Percentiles rank a stretch among this genome's conserved stretches.
Conservation (phyloP, 306 rosid genomes). For the Cucumis melo region DNA sequence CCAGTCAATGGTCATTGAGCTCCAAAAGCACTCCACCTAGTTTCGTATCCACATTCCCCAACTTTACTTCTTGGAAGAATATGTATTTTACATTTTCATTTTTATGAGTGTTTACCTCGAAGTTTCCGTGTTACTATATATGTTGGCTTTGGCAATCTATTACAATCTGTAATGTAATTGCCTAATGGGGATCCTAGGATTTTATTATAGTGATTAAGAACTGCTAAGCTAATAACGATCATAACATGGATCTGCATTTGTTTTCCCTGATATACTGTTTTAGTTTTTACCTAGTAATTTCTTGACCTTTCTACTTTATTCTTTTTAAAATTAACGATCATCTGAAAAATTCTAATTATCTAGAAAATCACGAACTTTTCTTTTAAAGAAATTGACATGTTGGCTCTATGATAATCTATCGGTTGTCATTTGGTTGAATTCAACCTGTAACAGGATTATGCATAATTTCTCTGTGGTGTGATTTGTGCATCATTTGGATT, state of each 20-base stretch:
- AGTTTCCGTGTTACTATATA: background rate
- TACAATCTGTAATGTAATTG: background rate
- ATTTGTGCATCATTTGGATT: background rate
- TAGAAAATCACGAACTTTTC: background rate
- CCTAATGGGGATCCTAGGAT: background rate
- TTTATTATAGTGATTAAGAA: background rate
- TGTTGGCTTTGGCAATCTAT: background rate
- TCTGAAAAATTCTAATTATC: background rate
- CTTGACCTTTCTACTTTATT: background rate
- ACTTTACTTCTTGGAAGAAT: background rate
- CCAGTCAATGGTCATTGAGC: background rate
- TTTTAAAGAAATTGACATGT: background rate
- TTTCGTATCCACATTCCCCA: background rate
- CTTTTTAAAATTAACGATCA: background rate
- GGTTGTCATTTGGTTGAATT: background rate
- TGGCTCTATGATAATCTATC: background rate
- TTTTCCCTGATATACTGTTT: background rate
- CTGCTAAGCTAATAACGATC: background rate
- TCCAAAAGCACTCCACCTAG: background rate
- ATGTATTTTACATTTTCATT: background rate
- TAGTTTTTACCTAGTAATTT: background rate
- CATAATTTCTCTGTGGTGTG: background rate
- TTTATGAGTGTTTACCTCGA: background rate
- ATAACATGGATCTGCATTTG: background rate
- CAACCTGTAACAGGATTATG: background rate